These are phyloP conservation scores for Atkinsonella texensis DNA, from an alignment of 2,329 filamentous ascomycete species.

Conservation along the genomic window DNA sequence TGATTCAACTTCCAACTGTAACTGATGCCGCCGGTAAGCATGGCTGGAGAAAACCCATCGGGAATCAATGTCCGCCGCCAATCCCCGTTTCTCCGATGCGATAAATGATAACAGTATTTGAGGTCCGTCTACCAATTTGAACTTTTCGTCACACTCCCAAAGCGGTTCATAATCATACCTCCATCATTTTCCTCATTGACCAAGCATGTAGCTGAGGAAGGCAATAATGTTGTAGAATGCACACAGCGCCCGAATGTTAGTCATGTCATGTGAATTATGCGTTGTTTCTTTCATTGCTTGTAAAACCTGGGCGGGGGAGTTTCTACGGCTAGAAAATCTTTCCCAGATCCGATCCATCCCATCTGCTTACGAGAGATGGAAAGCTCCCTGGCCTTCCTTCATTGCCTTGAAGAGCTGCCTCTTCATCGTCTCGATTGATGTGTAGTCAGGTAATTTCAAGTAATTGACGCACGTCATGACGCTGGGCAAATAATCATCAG, in stretches of 20 bases:
- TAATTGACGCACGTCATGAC: constrained; percentile 99
- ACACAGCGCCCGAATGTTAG: constrained; percentile 1
- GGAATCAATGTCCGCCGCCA: background rate
- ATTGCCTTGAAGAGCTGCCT: constrained; percentile 76
- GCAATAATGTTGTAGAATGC: constrained; percentile 1
- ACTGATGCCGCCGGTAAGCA: background rate
- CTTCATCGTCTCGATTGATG: constrained; percentile 60
- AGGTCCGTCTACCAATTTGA: constrained; percentile 15
- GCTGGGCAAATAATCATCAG: constrained; percentile 96
- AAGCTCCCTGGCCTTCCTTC: constrained; percentile 91
- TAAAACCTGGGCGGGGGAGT: background rate
- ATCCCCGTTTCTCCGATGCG: background rate
- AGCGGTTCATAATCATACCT: constrained; percentile 4
- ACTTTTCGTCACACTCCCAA: constrained; percentile 8
- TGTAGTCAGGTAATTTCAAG: constrained; percentile 94
- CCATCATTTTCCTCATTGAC: constrained; percentile 14
- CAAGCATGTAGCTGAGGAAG: constrained; percentile 10
- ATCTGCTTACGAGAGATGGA: constrained; percentile 65
- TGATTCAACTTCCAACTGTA: background rate
- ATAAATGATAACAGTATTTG: constrained; percentile 4
- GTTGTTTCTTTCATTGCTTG: background rate
- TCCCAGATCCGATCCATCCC: background rate
- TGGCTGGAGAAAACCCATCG: background rate
- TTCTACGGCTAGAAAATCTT: background rate
- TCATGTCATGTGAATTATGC: background rate